Conservation (phyloP, 2,329 filamentous ascomycete genomes). For the Trichoderma atroviride region DNA sequence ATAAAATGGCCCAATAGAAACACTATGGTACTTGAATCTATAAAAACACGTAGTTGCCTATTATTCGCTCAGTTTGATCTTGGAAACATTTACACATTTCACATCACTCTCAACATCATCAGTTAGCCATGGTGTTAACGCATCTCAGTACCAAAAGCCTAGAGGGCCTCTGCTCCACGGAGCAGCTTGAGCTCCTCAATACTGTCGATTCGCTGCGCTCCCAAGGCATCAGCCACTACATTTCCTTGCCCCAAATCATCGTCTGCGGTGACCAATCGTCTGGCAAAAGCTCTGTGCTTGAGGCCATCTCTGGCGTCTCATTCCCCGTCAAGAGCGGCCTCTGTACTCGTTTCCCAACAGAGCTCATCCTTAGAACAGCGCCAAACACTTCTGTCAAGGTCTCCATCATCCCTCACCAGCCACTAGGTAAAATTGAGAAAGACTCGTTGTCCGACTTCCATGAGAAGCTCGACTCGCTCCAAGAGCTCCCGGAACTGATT, state of each 20-base stretch:
- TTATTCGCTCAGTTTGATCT: too few relatives aligned
- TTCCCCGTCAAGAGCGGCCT: conserved; percentile 56
- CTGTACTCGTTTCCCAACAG: conserved; percentile 60
- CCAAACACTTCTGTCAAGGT: conserved; percentile 30
- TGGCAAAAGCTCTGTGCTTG: conserved; percentile 61
- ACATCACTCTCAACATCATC: neutral
- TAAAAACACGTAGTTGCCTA: neutral
- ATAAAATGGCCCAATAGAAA: neutral
- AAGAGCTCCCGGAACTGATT: conserved; percentile 37
- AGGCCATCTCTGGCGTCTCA: conserved; percentile 57
- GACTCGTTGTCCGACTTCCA: conserved; percentile 19
- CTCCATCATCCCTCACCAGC: conserved; percentile 30
- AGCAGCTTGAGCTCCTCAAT: conserved; percentile 37
- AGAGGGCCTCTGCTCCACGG: conserved; percentile 26
- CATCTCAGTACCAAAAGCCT: conserved; percentile 6
- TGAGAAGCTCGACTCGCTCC: conserved; percentile 7
- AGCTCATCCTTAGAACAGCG: conserved; percentile 51
- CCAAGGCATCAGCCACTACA: conserved; percentile 40
- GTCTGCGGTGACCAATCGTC: conserved; percentile 58
- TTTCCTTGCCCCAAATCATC: conserved; percentile 51
- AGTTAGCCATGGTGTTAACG: conserved; percentile 17
- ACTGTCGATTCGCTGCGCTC: conserved; percentile 42
- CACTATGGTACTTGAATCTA: neutral
- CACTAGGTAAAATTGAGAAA: conserved; percentile 22
- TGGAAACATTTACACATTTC: neutral